Percentiles rank a stretch among this genome's conserved stretches.
Conservation (phyloP, 2,329 filamentous ascomycete species). For the Xenoacremonium recifei region DNA sequence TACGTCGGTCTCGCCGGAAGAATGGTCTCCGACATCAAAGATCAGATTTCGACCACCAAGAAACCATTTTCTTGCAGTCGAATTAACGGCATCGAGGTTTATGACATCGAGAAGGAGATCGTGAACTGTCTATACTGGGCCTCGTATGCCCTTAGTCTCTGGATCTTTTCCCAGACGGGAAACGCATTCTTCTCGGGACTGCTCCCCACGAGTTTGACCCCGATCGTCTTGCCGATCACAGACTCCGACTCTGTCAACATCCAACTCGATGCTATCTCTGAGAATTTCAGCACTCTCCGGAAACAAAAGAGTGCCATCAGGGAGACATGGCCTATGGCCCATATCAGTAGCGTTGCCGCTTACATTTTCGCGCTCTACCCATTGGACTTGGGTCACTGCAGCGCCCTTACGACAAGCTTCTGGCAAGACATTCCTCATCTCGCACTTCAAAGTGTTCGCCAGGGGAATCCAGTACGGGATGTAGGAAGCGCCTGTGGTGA, state of each 20-base stretch:
- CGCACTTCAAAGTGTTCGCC: conserved; percentile 19
- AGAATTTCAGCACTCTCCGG: conserved; percentile 36
- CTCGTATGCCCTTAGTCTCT: conserved; percentile 36
- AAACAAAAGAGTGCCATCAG: conserved; percentile 32
- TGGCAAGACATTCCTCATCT: conserved; percentile 22
- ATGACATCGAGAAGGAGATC: conserved; percentile 39
- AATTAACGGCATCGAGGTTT: conserved; percentile 41
- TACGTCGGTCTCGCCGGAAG: conserved; percentile 33
- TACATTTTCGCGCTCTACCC: conserved; percentile 28
- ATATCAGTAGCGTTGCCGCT: conserved; percentile 30
- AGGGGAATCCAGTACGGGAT: conserved; percentile 17
- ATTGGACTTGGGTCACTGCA: conserved; percentile 10
- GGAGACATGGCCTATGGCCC: conserved; percentile 35
- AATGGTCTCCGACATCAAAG: conserved; percentile 30
- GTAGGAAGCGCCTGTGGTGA: conserved; percentile 25
- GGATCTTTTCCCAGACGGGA: conserved; percentile 36
- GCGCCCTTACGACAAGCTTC: conserved; percentile 12
- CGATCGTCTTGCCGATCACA: conserved; percentile 28
- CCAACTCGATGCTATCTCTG: conserved; percentile 33
- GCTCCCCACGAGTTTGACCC: conserved; percentile 21
- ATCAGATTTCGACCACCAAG: conserved; percentile 25
- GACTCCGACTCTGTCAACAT: conserved; percentile 30
- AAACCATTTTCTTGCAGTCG: conserved; percentile 30
- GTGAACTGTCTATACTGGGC: conserved; percentile 39
- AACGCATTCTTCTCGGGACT: conserved; percentile 21